phyloP scores from a whole-genome alignment of 1,139 yeast species.

The Hyphopichia wangnamkhiaoensis region DNA sequence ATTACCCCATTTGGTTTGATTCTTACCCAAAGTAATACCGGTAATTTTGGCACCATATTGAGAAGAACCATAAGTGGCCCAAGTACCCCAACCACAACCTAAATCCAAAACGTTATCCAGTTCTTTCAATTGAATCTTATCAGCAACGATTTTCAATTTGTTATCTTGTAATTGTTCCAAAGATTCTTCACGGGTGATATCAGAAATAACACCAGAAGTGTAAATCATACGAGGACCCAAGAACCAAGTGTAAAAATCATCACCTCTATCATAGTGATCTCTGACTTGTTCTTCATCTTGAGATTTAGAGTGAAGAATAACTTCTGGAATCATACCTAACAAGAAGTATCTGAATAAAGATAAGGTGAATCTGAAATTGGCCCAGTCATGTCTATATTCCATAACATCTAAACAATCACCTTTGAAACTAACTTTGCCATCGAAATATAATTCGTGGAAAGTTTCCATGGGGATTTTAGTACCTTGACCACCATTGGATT shows the following conservation, averaged over 20 bases:
- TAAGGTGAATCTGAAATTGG: slow-evolving; percentile 74
- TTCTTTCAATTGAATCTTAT: slow-evolving; percentile 71
- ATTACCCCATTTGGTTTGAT: slow-evolving; percentile 92
- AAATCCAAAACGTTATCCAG: slow-evolving; percentile 80
- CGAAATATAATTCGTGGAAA: slow-evolving; percentile 86
- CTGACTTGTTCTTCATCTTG: slow-evolving; percentile 97
- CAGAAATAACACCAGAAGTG: slow-evolving; percentile 83
- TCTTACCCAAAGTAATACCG: slow-evolving; percentile 85
- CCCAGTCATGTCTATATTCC: slow-evolving; percentile 93
- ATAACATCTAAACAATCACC: slow-evolving; percentile 84
- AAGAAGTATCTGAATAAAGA: slow-evolving; percentile 79
- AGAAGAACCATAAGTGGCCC: slow-evolving; percentile 81
- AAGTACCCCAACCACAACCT: slow-evolving; percentile 97
- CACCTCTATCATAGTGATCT: slow-evolving; percentile 96
- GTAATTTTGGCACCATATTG: slow-evolving; percentile 86
- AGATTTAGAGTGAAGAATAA: slow-evolving; percentile 84
- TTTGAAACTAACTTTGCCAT: slow-evolving; percentile 79
- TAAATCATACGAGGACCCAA: slow-evolving; percentile 94
- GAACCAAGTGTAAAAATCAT: slow-evolving; percentile 92
- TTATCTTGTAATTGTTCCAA: slow-evolving; percentile 89
- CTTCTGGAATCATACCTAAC: slow-evolving; percentile 91
- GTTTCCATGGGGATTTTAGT: slow-evolving; percentile 90
- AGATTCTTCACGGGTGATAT: slow-evolving; percentile 70
- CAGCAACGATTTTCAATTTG: slow-evolving; percentile 84
- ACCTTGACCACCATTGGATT: slow-evolving; percentile 55